Base-by-base conservation (phyloP, 2,329 filamentous ascomycete genomes). In the Penicillium verrucosum region DNA sequence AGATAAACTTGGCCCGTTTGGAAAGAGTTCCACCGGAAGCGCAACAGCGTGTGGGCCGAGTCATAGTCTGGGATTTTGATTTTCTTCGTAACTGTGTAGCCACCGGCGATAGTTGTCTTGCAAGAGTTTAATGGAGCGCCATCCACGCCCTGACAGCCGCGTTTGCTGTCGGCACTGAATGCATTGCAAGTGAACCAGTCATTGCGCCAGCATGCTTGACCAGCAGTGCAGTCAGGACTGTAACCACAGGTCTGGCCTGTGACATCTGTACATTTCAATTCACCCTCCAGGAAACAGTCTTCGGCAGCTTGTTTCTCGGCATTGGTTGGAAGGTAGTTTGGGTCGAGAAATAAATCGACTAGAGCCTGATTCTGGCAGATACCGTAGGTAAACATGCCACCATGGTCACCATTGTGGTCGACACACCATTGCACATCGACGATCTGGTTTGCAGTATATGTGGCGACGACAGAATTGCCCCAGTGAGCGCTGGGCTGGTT, bases 331-430 rank as follows among this genome's bases (percentile, higher is more conserved):
- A 79, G 61, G 57, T 82, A 81, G 12, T 62, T 65, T 0, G 79
- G 75, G 1, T 76, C 75, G 1, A 82, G 67, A 61, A 83, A 77
- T 60, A 79, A 78, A 70, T 82, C 74, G 36, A 83, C 78, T 0
- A 83, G 66, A 0, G 69, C 70, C 60, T 83, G 80, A 60, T 83
- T 71, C 60, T 80, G 75, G 62, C 81, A 83, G 58, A 83, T 77
- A 8, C 81, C 79, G 66, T 82, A 83, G 60, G 70, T 76, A 66
- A 82, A 83, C 80, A 83, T 83, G 67, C 81, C 81, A 34, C 81
- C 80, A 59, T 83, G 81, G 60, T 83, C 81, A 0, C 81, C 81
- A 61, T 83, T 83, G 67, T 82, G 69, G 62, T 83, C 81, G n/a
- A 83, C 77, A 52, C 81, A 83, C 81, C 81, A 83, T 65, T 81